Evolutionary conservation across 257 asterid genomes (phyloP).

Genomic region (Orobanche coerulescens): DNA sequence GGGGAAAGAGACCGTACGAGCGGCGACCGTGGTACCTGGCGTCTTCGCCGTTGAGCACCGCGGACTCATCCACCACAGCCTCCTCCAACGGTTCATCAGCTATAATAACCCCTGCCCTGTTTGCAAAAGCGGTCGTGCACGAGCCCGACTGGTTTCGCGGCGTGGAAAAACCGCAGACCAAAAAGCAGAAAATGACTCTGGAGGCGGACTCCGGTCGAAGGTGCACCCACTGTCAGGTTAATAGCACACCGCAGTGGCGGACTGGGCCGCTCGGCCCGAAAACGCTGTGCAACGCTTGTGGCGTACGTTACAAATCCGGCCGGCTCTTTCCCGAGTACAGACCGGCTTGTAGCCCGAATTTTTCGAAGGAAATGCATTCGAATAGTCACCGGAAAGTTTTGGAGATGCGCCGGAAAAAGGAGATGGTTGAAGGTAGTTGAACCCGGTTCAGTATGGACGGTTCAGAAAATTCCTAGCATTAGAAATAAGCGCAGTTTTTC

Average conservation of each 20-base stretch:
- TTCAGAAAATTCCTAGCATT: constrained; percentile 22
- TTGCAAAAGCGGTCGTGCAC: constrained; percentile 21
- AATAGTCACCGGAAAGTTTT: constrained; percentile 67
- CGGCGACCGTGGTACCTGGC: constrained; percentile 33
- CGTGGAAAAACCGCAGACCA: constrained; percentile 28
- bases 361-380: constrained; percentile 42
- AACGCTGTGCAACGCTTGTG: constrained; percentile 64
- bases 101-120: constrained; percentile 15
- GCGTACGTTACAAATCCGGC: constrained; percentile 67
- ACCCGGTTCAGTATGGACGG: constrained; percentile 24
- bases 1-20: constrained; percentile 23
- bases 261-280: constrained; percentile 65
- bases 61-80: constrained; percentile 29
- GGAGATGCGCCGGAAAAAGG: constrained; percentile 60
- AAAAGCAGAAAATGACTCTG: constrained; percentile 31
- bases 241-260: constrained; percentile 68
- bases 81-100: constrained; percentile 33
- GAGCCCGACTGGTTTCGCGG: constrained; percentile 22
- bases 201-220: constrained; percentile 35
- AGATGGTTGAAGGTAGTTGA: constrained; percentile 14
- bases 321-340: constrained; percentile 64
- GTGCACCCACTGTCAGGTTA: constrained; percentile 56
- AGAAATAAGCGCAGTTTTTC: background rate
- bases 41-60: constrained; percentile 25
- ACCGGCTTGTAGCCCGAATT: constrained; percentile 80